Base-by-base conservation (phyloP, 257 asterid genomes). In the Penstemon barbatus region DNA sequence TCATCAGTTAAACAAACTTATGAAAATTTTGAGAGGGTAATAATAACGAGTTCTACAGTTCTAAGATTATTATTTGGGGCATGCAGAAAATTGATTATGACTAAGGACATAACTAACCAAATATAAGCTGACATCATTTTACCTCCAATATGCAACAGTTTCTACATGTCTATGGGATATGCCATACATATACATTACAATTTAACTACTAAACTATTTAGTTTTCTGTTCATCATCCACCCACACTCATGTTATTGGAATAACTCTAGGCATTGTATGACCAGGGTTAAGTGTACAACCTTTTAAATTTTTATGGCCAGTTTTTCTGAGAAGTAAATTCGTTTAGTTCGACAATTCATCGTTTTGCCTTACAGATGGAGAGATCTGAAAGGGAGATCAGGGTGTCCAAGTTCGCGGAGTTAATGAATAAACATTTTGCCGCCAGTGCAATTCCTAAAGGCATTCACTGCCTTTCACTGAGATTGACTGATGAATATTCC, bases 401-500 rank as follows among this genome's bases (percentile, higher is more conserved):
- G 80, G 84, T 80, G 78, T 75, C 90, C 65, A 85, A 81, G 78
- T 85, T 85, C 55, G 80, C 88, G 8, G 95, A 88, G 84, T 74
- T 85, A 68, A 83, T 79, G 83, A 85, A 88, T 79, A 88, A 84
- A 73, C 96, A 88, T 78, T 88, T 88, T 76, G 93, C 92, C 18
- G 92, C 90, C 40, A 86, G 84, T 70, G 83, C 89, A 50, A 48
- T 83, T 59, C 84, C 86, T 2, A 79, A 76, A 68, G 78, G 83
- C 67, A 77, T 86, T 76, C 81, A 81, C 71, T 86, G 99, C 76
- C 95, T 93, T 49, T 75, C 97, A 0, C 69, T 93, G 82, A 82
- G 96, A 78, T 78, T 93, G 79, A 90, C 99, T 19, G 99, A 93
- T 74, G 99, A 91, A 75, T 90, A 93, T 74, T 93, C 99, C 72